Percentiles rank a stretch among this genome's conserved stretches.
Evolutionary conservation across 768 basidiomycete genomes (phyloP).

Genomic region (Termitomyces sp.): DNA sequence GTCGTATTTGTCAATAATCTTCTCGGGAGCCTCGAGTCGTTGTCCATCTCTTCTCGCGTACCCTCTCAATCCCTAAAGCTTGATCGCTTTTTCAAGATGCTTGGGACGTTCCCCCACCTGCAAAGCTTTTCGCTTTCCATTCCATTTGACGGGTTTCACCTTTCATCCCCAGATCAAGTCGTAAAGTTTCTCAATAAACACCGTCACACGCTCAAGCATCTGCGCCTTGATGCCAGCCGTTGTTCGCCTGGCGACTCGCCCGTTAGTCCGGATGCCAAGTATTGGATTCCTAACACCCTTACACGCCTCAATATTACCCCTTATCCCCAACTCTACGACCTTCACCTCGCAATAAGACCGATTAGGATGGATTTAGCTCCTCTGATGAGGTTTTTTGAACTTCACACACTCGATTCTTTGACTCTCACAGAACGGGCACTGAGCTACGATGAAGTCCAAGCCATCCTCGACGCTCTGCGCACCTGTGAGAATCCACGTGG

Average conservation of each 20-base stretch:
- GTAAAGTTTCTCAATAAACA: conserved; percentile 31
- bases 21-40: conserved; percentile 27
- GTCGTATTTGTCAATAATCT: conserved; percentile 40
- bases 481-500: neutral
- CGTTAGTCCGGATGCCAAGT: conserved; percentile 22
- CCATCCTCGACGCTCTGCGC: conserved; percentile 20
- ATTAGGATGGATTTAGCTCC: conserved; percentile 24
- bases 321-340: conserved; percentile 24
- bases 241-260: conserved; percentile 16
- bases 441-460: conserved; percentile 21
- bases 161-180: conserved; percentile 26
- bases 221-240: conserved; percentile 29
- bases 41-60: conserved; percentile 29
- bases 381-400: conserved; percentile 23
- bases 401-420: conserved; percentile 25
- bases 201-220: conserved; percentile 23
- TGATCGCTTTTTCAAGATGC: conserved; percentile 26
- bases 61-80: conserved; percentile 34
- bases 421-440: conserved; percentile 32
- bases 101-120: conserved; percentile 35
- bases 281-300: conserved; percentile 38
- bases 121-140: conserved; percentile 33
- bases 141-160: conserved; percentile 38
- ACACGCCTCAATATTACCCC: conserved; percentile 17
- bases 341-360: conserved; percentile 34